A percentile compares a stretch with the other conserved stretches of the same genome.
phyloP scores from a whole-genome alignment of 2,329 filamentous ascomycete genomes.

The Colletotrichum sp. region DNA sequence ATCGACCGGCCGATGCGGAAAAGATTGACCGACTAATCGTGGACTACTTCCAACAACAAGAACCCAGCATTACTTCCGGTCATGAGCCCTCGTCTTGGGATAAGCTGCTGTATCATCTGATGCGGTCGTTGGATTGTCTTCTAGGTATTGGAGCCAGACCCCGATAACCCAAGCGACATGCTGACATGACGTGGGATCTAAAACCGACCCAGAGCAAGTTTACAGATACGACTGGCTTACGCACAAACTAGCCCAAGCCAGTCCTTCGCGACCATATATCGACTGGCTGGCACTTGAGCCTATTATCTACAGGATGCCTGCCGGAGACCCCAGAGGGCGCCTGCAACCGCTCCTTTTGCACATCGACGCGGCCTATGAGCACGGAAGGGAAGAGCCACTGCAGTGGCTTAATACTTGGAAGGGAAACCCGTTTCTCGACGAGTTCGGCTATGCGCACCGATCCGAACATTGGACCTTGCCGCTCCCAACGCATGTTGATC shows the following conservation, averaged over 20 bases:
- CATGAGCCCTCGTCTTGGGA: not conserved
- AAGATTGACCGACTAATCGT: fast-evolving
- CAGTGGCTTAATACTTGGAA: not conserved
- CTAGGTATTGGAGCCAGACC: not conserved
- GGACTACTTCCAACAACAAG: fast-evolving
- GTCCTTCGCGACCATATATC: too few relatives aligned
- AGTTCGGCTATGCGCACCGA: fast-evolving
- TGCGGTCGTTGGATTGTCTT: fast-evolving
- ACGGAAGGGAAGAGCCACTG: fast-evolving
- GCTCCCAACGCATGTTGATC: not conserved
- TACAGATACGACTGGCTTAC: not conserved
- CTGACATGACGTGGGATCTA: not conserved
- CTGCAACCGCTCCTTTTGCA: too few relatives aligned
- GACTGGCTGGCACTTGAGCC: too few relatives aligned
- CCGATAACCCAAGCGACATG: not conserved
- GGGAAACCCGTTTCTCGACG: not conserved
- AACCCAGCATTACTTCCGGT: fast-evolving
- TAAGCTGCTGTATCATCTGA: fast-evolving
- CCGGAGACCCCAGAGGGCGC: too few relatives aligned
- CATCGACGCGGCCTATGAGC: not conserved
- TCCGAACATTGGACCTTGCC: not conserved
- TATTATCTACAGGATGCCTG: too few relatives aligned
- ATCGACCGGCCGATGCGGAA: fast-evolving
- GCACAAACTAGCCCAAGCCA: too few relatives aligned
- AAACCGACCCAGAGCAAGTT: not conserved